Evolutionary conservation across 148 eudicot genomes (phyloP), one percentile per base, ranked within the genome.

Genomic region (Euryodendron excelsum): DNA sequence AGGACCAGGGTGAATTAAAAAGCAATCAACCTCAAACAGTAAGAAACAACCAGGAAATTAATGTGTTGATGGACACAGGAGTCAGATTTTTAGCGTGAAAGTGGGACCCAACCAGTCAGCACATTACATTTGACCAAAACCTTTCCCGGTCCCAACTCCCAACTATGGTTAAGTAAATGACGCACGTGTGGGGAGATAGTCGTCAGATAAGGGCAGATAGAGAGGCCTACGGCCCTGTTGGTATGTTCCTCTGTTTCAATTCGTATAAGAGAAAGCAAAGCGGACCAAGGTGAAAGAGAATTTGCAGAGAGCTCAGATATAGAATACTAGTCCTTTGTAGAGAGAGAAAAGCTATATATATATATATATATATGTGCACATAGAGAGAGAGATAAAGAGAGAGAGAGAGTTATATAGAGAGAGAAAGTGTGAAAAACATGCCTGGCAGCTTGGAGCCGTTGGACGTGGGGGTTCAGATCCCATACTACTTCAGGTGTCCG

Each of bases 401-500:
- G 20, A 55, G 18, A 39, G 17, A 68, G 64, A 63, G 50, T 77
- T 13, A 72, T 15, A 61, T 33, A 73, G 59, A 79, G 48, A 63
- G 79, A 79, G 79, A 80, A 69, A 72, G 31, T 56, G 48, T 60
- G 58, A 50, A 15, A 59, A 73, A 67, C 80, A 88, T 86, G 86
- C 90, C 87, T 50, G 80, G 81, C 13, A 78, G 84, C 44, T 72
- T 91, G 14, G 87, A 89, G 56, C 92, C 98, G 2, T 55, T 92
- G 68, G 96, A 91, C 55, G 48, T 86, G 0, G 80, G 73, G 5
- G 72, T 94, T 4, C 98, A 94, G 80, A 90, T 94, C 84, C 97
- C 98, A 0, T 94, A 93, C 85, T 75, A 92, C 73, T 94, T 86
- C 85, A 87, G 98, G 15, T 94, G 99, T 69, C 97, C 98, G 0